Base-by-base conservation (phyloP, 768 basidiomycete genomes). In the Pilatotrama ljubarskyi region DNA sequence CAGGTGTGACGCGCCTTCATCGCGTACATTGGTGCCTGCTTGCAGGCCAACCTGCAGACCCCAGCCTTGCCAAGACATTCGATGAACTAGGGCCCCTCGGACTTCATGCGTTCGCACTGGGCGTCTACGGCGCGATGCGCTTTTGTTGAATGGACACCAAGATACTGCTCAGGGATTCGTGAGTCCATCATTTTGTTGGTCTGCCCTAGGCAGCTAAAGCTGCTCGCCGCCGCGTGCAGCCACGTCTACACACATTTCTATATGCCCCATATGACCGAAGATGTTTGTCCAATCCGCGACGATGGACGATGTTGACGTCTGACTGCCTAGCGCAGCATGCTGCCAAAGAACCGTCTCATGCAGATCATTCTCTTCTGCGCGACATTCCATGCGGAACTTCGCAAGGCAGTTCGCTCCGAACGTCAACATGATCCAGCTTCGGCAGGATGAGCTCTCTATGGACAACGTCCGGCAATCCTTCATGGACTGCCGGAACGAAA, bases 341-440 rank as follows among this genome's bases (percentile, higher is more conserved):
- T 88, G 24, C 84, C 84, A 18, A 79, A 80, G n/a, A 68, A 58
- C 26, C 74, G 75, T 25, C 78, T 75, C 60, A 77, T 83, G 22
- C 97, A 98, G 71, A 94, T 94, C 65, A 87, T 98, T 59, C 87
- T 98, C 51, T 99, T 99, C 80, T 98, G 96, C 0, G 97, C 97
- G 26, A 99, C 97, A 5, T 99, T 98, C 82, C 91, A 96, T 98
- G 63, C 90, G 94, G 51, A 75, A 74, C n/a, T 98, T 96, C 71
- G 96, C 97, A 17, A 82, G 81, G 65, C 92, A 92, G 68, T 96
- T 98, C 72, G 95, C 96, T 15, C 95, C 97, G 0, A 82, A 81
- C 36, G 90, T 97, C 63, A 98, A 99, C 82, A 93, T 96, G 78
- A 98, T 99, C 68, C 90, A 94, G 75, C 81, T 99, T 35, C 87